Evolutionary conservation across 1,284 basidiomycete species (phyloP).

Genomic region (Leccinum variabile): DNA sequence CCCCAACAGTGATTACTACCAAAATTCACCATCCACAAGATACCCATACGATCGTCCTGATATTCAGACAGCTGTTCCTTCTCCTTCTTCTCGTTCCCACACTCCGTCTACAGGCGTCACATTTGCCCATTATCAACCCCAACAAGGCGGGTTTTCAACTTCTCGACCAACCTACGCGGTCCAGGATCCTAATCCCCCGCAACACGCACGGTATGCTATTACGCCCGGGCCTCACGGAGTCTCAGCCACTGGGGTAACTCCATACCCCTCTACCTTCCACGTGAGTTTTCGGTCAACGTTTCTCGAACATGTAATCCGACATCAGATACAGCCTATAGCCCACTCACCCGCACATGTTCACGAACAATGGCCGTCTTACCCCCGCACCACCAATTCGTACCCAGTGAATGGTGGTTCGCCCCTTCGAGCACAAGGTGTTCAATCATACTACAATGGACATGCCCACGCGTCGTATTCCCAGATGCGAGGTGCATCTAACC

Average conservation of each 20-base stretch:
- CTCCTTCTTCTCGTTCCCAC: constrained; percentile 18
- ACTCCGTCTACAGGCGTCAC: constrained; percentile 29
- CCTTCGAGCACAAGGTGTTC: constrained; percentile 24
- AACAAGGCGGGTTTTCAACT: constrained; percentile 38
- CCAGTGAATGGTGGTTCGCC: constrained; percentile 22
- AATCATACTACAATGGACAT: constrained; percentile 34
- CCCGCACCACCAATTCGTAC: constrained; percentile 25
- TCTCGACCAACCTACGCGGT: constrained; percentile 34
- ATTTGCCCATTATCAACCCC: constrained; percentile 37
- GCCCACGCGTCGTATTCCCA: constrained; percentile 31
- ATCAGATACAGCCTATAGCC: constrained; percentile 21
- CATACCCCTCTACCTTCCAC: constrained; percentile 30
- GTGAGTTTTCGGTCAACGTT: constrained; percentile 15
- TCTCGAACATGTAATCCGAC: neutral
- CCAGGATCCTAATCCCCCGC: constrained; percentile 25
- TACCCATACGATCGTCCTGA: constrained; percentile 28
- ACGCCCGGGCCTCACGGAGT: constrained; percentile 17
- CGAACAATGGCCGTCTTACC: constrained; percentile 35
- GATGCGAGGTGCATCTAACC: constrained; percentile 25
- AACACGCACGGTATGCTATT: constrained; percentile 23
- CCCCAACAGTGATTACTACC: constrained; percentile 19
- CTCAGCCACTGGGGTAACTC: constrained; percentile 16
- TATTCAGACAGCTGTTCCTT: constrained; percentile 16
- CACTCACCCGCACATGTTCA: constrained; percentile 21
- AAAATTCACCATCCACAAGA: constrained; percentile 16